Percentiles rank a stretch among this genome's conserved stretches.
Conservation (phyloP, 1,284 basidiomycete species). For the Cryptococcus wingfieldii region DNA sequence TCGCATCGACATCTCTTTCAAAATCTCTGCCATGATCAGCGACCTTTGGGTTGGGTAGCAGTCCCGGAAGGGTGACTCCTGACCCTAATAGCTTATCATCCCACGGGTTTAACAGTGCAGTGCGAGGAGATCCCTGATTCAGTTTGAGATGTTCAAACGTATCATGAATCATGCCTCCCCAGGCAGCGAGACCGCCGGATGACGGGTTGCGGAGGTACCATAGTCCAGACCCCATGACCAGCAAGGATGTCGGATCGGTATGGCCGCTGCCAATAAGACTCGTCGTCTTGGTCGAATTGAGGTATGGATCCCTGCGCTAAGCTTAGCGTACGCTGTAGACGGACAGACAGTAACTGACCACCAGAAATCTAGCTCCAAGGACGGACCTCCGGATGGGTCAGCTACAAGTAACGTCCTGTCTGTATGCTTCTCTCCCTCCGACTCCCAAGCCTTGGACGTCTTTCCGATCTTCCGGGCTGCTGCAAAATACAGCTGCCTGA, state of each 20-base stretch:
- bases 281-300: constrained; percentile 62
- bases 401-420: constrained; percentile 52
- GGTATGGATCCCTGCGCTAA: constrained; percentile 52
- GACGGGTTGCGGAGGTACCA: constrained; percentile 76
- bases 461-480: constrained; percentile 54
- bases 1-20: neutral
- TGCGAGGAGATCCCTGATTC: constrained; percentile 36
- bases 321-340: neutral
- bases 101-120: constrained; percentile 39
- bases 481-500: constrained; percentile 72
- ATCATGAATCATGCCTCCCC: constrained; percentile 67
- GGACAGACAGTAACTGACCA: constrained; percentile 52
- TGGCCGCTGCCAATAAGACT: constrained; percentile 41
- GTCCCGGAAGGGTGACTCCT: constrained; percentile 19
- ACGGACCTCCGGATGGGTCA: constrained; percentile 5
- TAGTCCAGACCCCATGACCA: constrained; percentile 76
- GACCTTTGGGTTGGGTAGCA: constrained; percentile 7
- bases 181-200: constrained; percentile 69
- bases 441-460: constrained; percentile 29
- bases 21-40: neutral
- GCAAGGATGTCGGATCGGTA: constrained; percentile 55
- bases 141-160: constrained; percentile 56
- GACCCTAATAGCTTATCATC: constrained; percentile 31
- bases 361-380: constrained; percentile 60
- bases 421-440: constrained; percentile 60